Evolutionary conservation across 2,329 filamentous ascomycete species (phyloP), one percentile per base, ranked within the genome.

Genomic region (Colletotrichum sansevieriae): DNA sequence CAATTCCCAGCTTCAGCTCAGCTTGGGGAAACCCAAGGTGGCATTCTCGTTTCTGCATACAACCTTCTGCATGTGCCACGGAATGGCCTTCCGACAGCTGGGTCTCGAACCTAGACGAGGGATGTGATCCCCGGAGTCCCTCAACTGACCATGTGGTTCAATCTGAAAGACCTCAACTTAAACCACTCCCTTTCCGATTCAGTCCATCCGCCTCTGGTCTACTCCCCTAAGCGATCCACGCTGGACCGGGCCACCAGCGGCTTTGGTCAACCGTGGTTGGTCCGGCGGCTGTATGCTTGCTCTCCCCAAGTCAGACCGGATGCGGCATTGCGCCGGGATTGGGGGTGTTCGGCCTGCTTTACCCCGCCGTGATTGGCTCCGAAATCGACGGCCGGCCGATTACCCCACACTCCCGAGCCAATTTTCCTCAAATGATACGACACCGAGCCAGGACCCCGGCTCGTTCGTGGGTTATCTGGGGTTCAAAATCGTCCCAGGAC

Each of bases 51-150:
- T 39, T 43, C 43, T 67, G 59, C 64, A 63, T 47, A 44, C 29
- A 49, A 43, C 13, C 51, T 3, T 57, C 15, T 47, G 44, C 7
- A n/a, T 22, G 18, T 43, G 25, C 33, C 18, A 52, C 59, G 64
- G 64, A 63, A 51, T 57, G 22, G 25, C 25, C 52, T 57, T 58
- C 64, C 64, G 64, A 67, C 15, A 20, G 51, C n/a, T 39, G 35
- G 52, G 59, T 39, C 64, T 57, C 64, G 52, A 67, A 58, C n/a
- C 44, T 22, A 20, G 25, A 44, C 13, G 35, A 58, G 72, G 65
- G 56, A 74, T 15, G 51, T 71, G 18, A 63, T 72, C 12, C 71
- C 73, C 18, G 75, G 71, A 56, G 72, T 67, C 37, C 22, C 43
- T 37, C 25, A 41, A 46, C 35, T 29, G 51, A 51, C 58, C 58